A percentile compares a stretch with the other conserved stretches of the same genome.
phyloP scores from a whole-genome alignment of 371 early-diverging fungal genomes.

The Batrachochytrium dendrobatidis region DNA sequence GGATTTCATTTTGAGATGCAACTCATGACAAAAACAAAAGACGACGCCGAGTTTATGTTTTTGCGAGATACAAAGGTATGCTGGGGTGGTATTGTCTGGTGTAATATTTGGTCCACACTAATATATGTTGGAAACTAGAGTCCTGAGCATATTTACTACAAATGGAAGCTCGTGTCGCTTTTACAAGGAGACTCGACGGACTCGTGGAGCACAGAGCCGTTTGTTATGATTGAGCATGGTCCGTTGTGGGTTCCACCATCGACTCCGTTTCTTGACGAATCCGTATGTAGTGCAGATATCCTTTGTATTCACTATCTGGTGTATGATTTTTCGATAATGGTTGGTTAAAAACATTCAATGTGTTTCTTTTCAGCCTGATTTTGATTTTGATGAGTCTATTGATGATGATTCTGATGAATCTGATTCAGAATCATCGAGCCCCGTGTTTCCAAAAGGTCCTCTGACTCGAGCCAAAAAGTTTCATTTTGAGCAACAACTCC shows the following conservation, averaged over 20 bases:
- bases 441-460: not conserved
- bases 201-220: slow-evolving; percentile 71
- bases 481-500: slow-evolving; percentile 22
- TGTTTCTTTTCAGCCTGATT: not conserved
- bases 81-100: not conserved
- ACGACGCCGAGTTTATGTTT: slow-evolving; percentile 64
- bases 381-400: not conserved
- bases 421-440: not conserved
- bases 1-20: slow-evolving; percentile 73
- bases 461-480: not conserved
- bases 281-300: slow-evolving; percentile 15
- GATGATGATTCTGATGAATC: not conserved
- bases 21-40: slow-evolving; percentile 58
- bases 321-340: not conserved
- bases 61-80: slow-evolving; percentile 62
- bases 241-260: slow-evolving; percentile 83
- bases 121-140: slow-evolving; percentile 19
- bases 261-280: slow-evolving; percentile 62
- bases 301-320: not conserved
- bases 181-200: slow-evolving; percentile 72
- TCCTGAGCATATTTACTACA: slow-evolving; percentile 81
- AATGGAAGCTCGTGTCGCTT: slow-evolving; percentile 87
- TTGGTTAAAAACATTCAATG: not conserved
- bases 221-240: slow-evolving; percentile 81
- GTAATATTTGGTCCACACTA: not conserved